A percentile compares a stretch with the other conserved stretches of the same genome.
Evolutionary conservation across 345 rosid genomes (phyloP).

Genomic region (Fremontodendron californicum): DNA sequence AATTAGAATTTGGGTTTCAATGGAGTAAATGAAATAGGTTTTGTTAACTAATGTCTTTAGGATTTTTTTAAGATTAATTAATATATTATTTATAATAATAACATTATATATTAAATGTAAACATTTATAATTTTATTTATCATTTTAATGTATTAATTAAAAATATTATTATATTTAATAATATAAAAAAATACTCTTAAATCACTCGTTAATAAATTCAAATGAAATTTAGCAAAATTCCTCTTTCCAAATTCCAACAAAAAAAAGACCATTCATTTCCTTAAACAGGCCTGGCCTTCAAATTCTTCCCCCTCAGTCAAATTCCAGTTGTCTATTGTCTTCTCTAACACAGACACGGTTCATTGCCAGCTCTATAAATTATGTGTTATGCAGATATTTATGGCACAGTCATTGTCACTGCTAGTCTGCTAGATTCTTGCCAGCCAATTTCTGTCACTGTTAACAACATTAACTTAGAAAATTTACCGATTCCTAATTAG

Average conservation of each 20-base stretch:
- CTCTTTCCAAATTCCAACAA: neutral
- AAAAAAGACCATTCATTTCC: neutral
- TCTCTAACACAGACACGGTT: neutral
- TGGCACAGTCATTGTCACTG: conserved; percentile 7
- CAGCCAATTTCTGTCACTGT: neutral
- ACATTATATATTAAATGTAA: too few species aligned
- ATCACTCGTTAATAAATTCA: too few species aligned
- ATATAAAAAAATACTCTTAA: too few species aligned
- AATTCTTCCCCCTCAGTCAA: neutral
- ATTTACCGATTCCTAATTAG: too few species aligned
- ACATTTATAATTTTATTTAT: too few species aligned
- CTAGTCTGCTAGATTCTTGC: conserved; percentile 1
- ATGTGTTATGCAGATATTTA: neutral
- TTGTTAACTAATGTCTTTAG: too few species aligned
- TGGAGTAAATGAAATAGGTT: too few species aligned
- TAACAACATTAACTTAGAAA: neutral
- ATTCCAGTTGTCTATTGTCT: conserved; percentile 19
- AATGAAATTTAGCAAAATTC: neutral
- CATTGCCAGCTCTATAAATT: conserved; percentile 15
- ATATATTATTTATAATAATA: too few species aligned
- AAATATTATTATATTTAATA: too few species aligned
- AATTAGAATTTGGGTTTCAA: neutral
- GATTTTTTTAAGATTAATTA: too few species aligned
- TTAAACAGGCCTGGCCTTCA: neutral
- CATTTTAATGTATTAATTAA: too few species aligned